A percentile compares a stretch with the other conserved stretches of the same genome.
Evolutionary conservation across 2,329 filamentous ascomycete species (phyloP).

Genomic region (Fonsecaea nubica): DNA sequence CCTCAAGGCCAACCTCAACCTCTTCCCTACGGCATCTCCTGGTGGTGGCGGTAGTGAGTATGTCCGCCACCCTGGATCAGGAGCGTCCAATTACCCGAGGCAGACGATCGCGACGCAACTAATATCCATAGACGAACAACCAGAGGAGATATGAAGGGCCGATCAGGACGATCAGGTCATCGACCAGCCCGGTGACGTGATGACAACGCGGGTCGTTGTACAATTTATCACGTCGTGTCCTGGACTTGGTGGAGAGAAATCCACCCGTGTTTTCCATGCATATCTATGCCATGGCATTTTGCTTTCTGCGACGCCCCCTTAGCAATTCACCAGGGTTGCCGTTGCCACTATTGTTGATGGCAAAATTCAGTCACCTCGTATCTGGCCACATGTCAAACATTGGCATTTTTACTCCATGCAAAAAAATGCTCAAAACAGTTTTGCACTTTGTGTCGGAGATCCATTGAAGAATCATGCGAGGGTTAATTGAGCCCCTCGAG

Average conservation of each 20-base stretch:
- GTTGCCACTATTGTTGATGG: no score
- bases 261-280: no score
- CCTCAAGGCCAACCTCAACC: not conserved
- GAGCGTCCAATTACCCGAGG: not conserved
- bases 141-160: not conserved
- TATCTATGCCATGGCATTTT: not conserved
- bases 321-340: no score
- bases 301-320: not conserved
- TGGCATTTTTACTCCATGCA: no score
- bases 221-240: not conserved
- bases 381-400: not conserved
- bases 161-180: conserved; percentile 2
- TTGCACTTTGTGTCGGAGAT: not conserved
- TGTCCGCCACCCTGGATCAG: not conserved
- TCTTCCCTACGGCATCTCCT: not conserved
- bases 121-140: not conserved
- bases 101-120: not conserved
- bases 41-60: not conserved
- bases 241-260: not conserved
- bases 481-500: not conserved
- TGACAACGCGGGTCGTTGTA: not conserved
- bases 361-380: no score
- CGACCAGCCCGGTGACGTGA: not conserved
- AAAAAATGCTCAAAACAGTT: not conserved
- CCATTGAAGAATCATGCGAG: not conserved